Evolutionary conservation across 257 asterid species (phyloP).

Genomic region (Solanum ossicruentum): DNA sequence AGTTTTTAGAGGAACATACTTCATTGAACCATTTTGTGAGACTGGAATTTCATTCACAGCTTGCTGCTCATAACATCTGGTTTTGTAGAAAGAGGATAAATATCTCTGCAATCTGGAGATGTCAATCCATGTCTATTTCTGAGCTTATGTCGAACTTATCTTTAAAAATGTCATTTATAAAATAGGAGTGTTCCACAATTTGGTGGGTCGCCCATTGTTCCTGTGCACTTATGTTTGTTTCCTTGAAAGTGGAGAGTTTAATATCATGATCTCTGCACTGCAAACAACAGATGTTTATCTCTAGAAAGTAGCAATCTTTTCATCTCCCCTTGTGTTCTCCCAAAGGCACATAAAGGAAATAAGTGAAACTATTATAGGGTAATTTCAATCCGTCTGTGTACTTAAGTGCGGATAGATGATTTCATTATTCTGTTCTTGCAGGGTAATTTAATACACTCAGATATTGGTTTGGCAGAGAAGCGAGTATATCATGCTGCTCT

Average conservation of each 20-base stretch:
- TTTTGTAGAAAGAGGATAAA: neutral
- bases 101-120: neutral
- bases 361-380: neutral
- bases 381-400: neutral
- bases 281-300: neutral
- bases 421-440: slow-evolving; percentile 23
- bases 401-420: neutral
- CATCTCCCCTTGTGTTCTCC: neutral
- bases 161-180: neutral
- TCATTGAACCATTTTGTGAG: neutral
- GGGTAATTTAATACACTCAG: slow-evolving; percentile 67
- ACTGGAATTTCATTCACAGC: neutral
- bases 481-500: slow-evolving; percentile 84
- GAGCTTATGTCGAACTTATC: neutral
- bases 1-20: neutral
- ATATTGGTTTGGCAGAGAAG: slow-evolving; percentile 89
- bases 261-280: neutral
- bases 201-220: neutral
- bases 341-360: neutral
- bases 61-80: neutral
- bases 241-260: neutral
- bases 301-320: neutral
- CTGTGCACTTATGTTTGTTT: neutral
- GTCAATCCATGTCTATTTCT: neutral
- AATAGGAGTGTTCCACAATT: neutral